Base-by-base conservation (phyloP, 768 basidiomycete species). In the Phanerochaete carnosa region DNA sequence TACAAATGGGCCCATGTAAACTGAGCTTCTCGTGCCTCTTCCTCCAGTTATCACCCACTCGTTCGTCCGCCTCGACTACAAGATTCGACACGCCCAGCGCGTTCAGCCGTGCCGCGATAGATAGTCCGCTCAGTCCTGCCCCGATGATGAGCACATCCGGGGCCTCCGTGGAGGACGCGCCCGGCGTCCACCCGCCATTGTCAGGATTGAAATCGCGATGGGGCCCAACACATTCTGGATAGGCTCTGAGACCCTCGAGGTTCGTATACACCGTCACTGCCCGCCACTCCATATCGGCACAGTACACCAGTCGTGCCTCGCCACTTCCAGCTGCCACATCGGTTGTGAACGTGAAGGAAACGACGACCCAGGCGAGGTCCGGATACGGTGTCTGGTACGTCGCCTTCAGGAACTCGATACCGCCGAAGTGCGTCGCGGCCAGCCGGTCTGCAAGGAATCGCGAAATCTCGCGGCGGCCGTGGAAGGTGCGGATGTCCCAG, bases 21-120 rank as follows among this genome's bases (percentile, higher is more conserved):
- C 84, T 87, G 37, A 89, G 72, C 7, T 84, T 80, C 59, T 88
- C 82, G 68, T 91, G 90, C 37, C 90, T 76, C 45, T 79, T 75
- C 60, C 88, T 75, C 89, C 87, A 89, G 55, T 80, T 82, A 67
- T 89, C 82, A 0, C 89, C 88, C 28, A 89, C 78, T n/a, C 81
- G 73, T 12, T 68, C 61, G 54, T 85, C 80, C 70, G 80, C 84
- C 68, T 94, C 91, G 49, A 93, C 75, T 15, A 92, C 72, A 5
- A 89, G 73, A 13, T 76, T 72, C 13, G 74, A 65, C 9, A 86
- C 70, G 39, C 75, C 82, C 7, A 87, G 73, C 3, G 73, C 72
- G 66, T 84, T 83, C 59, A 89, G 77, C 45, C 86, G 75, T 15
- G 86, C 87, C 0, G 85, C 85, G 23, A 83, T 65, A 8, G 79